Evolutionary conservation across 176 grass and related monocot genomes (phyloP).

Genomic region (Phyllostachys edulis): DNA sequence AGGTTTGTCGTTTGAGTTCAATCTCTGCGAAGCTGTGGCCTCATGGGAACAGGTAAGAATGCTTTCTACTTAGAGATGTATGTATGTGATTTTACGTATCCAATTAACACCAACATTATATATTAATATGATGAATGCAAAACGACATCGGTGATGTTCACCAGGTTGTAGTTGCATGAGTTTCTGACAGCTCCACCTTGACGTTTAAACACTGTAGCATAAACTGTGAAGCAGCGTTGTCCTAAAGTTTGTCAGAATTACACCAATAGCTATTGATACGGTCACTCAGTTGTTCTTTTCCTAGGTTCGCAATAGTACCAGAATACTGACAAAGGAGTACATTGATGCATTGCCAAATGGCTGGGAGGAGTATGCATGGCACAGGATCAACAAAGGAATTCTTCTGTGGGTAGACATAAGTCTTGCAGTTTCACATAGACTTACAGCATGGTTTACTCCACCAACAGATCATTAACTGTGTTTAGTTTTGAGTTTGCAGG

Average conservation of each 20-base stretch:
- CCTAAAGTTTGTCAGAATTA: not conserved
- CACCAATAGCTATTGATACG: not conserved
- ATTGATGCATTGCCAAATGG: conserved; percentile 94
- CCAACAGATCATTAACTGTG: conserved; percentile 32
- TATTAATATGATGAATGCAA: not conserved
- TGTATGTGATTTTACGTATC: not conserved
- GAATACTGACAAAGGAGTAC: conserved; percentile 91
- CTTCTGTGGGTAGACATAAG: conserved; percentile 68
- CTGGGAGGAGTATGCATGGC: conserved; percentile 97
- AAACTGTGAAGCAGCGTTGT: not conserved
- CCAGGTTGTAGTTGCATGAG: not conserved
- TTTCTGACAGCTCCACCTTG: not conserved
- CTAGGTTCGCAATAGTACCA: conserved; percentile 94
- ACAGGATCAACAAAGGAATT: conserved; percentile 91
- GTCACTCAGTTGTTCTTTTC: conserved; percentile 16
- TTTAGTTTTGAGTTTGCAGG: conserved; percentile 42
- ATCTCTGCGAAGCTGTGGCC: conserved; percentile 83
- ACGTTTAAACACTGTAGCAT: not conserved
- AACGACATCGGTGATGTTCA: not conserved
- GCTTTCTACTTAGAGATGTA: conserved; percentile 15
- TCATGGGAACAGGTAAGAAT: conserved; percentile 85
- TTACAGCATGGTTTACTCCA: conserved; percentile 2
- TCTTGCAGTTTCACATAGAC: conserved; percentile 1
- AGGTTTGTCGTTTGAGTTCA: conserved; percentile 87
- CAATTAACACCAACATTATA: not conserved